Percentiles rank a stretch among this genome's conserved stretches.
phyloP scores from a whole-genome alignment of 2,329 filamentous ascomycete species.

The Pestalotiopsis sp. region DNA sequence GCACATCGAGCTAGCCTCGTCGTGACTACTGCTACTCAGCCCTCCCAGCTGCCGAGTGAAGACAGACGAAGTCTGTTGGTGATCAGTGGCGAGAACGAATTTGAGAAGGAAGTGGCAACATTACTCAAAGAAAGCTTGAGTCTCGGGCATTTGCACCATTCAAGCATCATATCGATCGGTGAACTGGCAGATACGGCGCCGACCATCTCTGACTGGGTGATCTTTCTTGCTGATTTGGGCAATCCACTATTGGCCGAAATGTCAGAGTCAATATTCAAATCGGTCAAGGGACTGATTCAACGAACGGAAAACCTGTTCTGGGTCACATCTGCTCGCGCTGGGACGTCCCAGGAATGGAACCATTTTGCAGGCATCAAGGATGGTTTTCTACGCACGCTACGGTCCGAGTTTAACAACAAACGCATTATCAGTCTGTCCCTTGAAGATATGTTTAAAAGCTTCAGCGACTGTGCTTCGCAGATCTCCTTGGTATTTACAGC shows the following conservation, averaged over 20 bases:
- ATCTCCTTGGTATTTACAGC: background rate
- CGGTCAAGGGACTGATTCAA: constrained; percentile 22
- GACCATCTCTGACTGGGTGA: constrained; percentile 10
- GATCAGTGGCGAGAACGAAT: background rate
- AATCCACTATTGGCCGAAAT: constrained; percentile 25
- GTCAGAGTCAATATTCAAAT: constrained; percentile 21
- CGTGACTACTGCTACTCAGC: constrained; percentile 13
- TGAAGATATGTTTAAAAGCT: constrained; percentile 7
- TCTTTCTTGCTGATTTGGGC: constrained; percentile 23
- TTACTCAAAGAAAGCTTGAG: background rate
- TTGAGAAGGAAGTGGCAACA: background rate
- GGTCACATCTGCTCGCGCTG: constrained; percentile 20
- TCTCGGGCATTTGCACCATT: background rate
- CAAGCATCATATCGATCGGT: background rate
- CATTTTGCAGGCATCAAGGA: constrained; percentile 20
- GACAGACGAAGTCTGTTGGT: background rate
- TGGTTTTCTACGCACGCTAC: constrained; percentile 28
- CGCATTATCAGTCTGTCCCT: constrained; percentile 23
- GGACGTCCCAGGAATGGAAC: constrained; percentile 7
- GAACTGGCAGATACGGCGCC: background rate
- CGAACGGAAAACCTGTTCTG: constrained; percentile 24
- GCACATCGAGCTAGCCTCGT: constrained; percentile 26
- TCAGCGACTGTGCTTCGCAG: background rate
- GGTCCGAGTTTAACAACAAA: constrained; percentile 26
- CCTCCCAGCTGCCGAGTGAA: background rate